Conservation (phyloP, 2,329 filamentous ascomycete genomes). For the Aspergillus sclerotialis region DNA sequence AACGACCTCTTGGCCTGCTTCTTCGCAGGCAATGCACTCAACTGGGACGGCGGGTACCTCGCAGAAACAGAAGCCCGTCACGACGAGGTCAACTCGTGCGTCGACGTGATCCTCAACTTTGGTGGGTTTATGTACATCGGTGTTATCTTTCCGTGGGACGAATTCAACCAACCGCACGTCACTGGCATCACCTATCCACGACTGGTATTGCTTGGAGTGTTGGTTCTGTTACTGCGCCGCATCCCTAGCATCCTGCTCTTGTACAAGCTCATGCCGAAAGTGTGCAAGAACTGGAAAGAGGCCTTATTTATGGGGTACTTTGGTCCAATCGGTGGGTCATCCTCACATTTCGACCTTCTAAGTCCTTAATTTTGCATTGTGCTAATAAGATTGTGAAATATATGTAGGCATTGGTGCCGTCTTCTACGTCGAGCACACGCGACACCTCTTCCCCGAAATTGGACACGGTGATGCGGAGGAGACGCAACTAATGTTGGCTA, state of each 20-base stretch:
- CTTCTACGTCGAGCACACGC: conserved; percentile 41
- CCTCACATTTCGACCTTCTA: background rate
- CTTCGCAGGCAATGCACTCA: conserved; percentile 52
- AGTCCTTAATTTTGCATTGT: background rate
- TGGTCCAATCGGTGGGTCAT: conserved; percentile 33
- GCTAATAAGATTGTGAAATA: background rate
- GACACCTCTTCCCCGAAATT: conserved; percentile 36
- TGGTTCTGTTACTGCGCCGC: conserved; percentile 50
- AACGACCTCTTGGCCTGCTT: conserved; percentile 58
- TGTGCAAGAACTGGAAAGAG: conserved; percentile 49
- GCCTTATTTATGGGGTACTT: conserved; percentile 56
- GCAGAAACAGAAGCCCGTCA: conserved; percentile 49
- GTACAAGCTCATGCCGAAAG: conserved; percentile 50
- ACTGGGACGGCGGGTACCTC: conserved; percentile 57
- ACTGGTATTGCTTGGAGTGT: conserved; percentile 45
- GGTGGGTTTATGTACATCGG: conserved; percentile 56
- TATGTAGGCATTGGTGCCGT: conserved; percentile 37
- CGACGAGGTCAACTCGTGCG: conserved; percentile 54
- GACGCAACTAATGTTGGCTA: conserved; percentile 32
- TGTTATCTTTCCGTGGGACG: conserved; percentile 48
- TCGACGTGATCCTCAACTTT: conserved; percentile 55
- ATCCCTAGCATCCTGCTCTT: conserved; percentile 50
- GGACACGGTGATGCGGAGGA: conserved; percentile 35
- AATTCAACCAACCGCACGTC: conserved; percentile 47
- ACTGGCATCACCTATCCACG: conserved; percentile 48